Conservation (phyloP, 2,329 filamentous ascomycete genomes). For the Trichocomaceae sp. region DNA sequence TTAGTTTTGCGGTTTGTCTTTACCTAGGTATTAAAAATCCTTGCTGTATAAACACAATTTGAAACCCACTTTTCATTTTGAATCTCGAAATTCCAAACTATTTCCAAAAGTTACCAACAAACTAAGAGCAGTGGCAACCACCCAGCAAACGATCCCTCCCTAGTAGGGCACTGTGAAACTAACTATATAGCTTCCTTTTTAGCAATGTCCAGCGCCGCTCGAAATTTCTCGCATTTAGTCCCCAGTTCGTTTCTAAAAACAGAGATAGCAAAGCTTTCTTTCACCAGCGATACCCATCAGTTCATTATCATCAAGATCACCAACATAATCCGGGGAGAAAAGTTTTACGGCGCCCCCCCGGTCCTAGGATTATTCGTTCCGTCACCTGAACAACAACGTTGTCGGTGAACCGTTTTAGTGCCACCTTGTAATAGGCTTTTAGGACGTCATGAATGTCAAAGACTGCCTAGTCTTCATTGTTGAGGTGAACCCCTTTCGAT, state of each 20-base stretch:
- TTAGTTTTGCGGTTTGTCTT: not conserved
- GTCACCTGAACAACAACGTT: slow-evolving; percentile 53
- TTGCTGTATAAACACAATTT: no score
- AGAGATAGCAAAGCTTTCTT: slow-evolving; percentile 42
- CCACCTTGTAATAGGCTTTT: slow-evolving; percentile 55
- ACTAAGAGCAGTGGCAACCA: no score
- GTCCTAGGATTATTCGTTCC: slow-evolving; percentile 48
- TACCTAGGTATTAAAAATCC: no score
- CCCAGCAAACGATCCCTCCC: no score
- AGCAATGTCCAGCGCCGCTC: slow-evolving; percentile 27
- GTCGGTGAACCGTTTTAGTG: slow-evolving; percentile 57
- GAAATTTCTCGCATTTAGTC: slow-evolving; percentile 40
- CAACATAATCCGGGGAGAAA: slow-evolving; percentile 47
- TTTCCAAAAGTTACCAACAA: no score
- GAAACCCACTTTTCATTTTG: no score
- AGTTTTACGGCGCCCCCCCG: slow-evolving; percentile 46
- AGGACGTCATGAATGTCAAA: slow-evolving; percentile 57
- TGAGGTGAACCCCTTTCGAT: slow-evolving; percentile 18
- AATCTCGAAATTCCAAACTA: no score
- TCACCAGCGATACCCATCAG: slow-evolving; percentile 56
- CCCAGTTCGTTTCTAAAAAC: slow-evolving; percentile 40
- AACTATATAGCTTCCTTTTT: no score
- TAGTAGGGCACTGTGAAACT: no score
- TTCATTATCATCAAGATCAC: slow-evolving; percentile 43
- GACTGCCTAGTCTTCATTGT: slow-evolving; percentile 36